Evolutionary conservation across 2,329 filamentous ascomycete genomes (phyloP), one percentile per base, ranked within the genome.

Genomic region (Colletotrichum eleusines): DNA sequence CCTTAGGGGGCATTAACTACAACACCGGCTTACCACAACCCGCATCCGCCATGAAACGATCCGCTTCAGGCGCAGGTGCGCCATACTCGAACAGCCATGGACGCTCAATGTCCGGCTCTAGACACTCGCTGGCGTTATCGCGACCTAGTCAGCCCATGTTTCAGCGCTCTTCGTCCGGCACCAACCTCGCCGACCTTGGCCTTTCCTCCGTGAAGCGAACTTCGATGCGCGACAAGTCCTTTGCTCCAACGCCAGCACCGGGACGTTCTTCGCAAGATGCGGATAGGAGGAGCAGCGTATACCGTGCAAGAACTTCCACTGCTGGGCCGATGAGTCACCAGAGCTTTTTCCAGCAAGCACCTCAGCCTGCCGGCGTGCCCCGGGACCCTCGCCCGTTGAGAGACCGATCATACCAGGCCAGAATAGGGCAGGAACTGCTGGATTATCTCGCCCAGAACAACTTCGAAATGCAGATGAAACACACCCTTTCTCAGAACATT

Each of bases 381-480:
- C 88, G 90, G 72, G 97, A 99, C 78, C 95, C 96, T 1, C 89
- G 97, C 67, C 93, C 95, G 18, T 84, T 98, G 63, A 93, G 91
- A 77, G 94, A 98, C 78, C 87, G 93, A 46, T 87, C 88, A 28
- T 97, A 92, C 75, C 93, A 97, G 78, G 87, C 90, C 38, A 90
- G 91, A 67, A 95, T 99, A 80, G 94, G 92, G 9, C 92, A 96
- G 75, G 95, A 99, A 77, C 83, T 99, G 66, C 84, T 97, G 74
- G 96, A 99, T 75, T 99, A 97, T 78, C 87, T 99, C 78, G 91
- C 94, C 0, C 91, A 95, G 68, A 92, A 98, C 80, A 97, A 98
- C 78, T 99, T 98, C 77, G 96, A 99, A 81, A 90, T 98, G 87
- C 95, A 98, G 76, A 97, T 97, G 91, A 98, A 97, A 82, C 93